Percentiles rank a stretch among this genome's conserved stretches.
phyloP scores from a whole-genome alignment of 768 basidiomycete species.

The Phaeotremella skinneri region DNA sequence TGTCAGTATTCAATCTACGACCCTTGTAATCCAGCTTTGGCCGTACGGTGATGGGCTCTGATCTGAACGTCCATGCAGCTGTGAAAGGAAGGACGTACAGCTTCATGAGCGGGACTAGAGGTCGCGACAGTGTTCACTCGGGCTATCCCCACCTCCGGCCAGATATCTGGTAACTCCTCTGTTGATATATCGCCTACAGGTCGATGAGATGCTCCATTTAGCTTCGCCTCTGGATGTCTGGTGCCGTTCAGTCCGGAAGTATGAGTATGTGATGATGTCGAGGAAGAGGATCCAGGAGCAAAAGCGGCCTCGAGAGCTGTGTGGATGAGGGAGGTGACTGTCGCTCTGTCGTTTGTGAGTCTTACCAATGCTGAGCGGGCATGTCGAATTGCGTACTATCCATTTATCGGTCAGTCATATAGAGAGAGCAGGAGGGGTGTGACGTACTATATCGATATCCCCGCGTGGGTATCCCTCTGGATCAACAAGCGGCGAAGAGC shows the following conservation, averaged over 20 bases:
- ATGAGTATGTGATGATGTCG: constrained; percentile 45
- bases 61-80: too few relatives aligned
- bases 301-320: constrained; percentile 70
- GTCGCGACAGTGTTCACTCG: constrained; percentile 77
- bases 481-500: constrained; percentile 71
- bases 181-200: neutral
- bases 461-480: constrained; percentile 82
- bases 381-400: constrained; percentile 47
- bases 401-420: constrained; percentile 4
- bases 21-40: too few relatives aligned
- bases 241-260: constrained; percentile 22
- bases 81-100: too few relatives aligned
- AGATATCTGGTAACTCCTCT: constrained; percentile 5
- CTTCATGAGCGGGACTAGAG: constrained; percentile 74
- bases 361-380: constrained; percentile 70
- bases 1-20: too few relatives aligned
- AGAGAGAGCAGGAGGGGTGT: neutral
- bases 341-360: constrained; percentile 72
- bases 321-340: constrained; percentile 65
- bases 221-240: constrained; percentile 29
- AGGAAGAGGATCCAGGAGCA: constrained; percentile 25
- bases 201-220: neutral
- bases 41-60: too few relatives aligned
- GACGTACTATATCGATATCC: constrained; percentile 70
- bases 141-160: constrained; percentile 59